Conservation (phyloP, 148 eudicot species). For the Camellia lanceoleosa region DNA sequence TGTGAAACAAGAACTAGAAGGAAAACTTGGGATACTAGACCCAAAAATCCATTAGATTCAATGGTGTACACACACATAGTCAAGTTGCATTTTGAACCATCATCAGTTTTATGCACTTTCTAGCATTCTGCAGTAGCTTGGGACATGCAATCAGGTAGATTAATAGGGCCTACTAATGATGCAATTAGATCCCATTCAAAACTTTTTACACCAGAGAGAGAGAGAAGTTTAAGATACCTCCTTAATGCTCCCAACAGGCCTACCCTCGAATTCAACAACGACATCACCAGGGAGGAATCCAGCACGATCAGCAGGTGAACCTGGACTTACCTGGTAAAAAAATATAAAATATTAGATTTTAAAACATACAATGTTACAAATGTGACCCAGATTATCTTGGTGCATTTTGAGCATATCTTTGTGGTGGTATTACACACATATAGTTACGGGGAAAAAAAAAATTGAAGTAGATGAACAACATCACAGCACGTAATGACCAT, state of each 20-base stretch:
- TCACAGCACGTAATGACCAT: not conserved
- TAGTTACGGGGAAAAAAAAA: not conserved
- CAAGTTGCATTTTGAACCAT: not conserved
- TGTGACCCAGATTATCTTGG: not conserved
- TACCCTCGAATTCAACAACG: slow-evolving; percentile 64
- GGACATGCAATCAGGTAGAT: not conserved
- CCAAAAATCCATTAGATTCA: not conserved
- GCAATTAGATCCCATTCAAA: too few species aligned
- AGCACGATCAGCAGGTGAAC: slow-evolving; percentile 87
- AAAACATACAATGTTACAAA: not conserved
- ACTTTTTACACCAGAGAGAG: not conserved
- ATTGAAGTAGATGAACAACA: not conserved
- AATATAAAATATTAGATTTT: slow-evolving; percentile 4
- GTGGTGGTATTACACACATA: not conserved
- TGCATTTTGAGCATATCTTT: not conserved
- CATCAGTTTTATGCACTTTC: not conserved
- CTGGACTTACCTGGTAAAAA: slow-evolving; percentile 69
- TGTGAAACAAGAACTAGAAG: not conserved
- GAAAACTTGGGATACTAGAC: slow-evolving; percentile 1
- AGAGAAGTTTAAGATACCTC: slow-evolving; percentile 49
- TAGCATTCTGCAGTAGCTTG: not conserved
- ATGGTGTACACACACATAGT: not conserved
- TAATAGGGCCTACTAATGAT: too few species aligned
- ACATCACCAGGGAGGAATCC: slow-evolving; percentile 87
- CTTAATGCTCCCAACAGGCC: slow-evolving; percentile 61